Conservation (phyloP, 768 basidiomycete genomes). For the Tulasnella sp. region DNA sequence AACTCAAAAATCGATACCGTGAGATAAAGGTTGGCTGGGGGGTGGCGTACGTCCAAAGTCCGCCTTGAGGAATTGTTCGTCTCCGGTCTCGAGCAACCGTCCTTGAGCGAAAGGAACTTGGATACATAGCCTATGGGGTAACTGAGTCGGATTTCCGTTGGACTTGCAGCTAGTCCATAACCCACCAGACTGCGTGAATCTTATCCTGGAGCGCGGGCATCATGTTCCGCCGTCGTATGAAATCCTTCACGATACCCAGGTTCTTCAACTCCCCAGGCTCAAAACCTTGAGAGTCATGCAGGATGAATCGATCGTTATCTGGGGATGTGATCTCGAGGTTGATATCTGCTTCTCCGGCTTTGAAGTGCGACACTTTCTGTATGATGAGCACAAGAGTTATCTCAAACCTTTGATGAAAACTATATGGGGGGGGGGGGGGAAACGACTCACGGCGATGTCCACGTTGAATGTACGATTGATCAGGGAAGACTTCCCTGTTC, state of each 20-base stretch:
- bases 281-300: slow-evolving; percentile 29
- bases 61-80: slow-evolving; percentile 23
- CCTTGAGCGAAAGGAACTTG: slow-evolving; percentile 23
- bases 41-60: neutral
- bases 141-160: neutral
- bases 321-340: slow-evolving; percentile 20
- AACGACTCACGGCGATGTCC: slow-evolving; percentile 16
- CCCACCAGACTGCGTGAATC: slow-evolving; percentile 27
- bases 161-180: neutral
- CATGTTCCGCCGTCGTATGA: slow-evolving; percentile 20
- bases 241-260: slow-evolving; percentile 22
- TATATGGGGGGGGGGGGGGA: too few relatives aligned
- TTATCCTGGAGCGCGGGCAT: slow-evolving; percentile 17
- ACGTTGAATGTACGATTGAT: slow-evolving; percentile 25
- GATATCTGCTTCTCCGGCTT: slow-evolving; percentile 24
- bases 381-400: neutral
- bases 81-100: slow-evolving; percentile 24
- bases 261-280: slow-evolving; percentile 25
- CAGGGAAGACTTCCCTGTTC: slow-evolving; percentile 28
- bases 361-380: slow-evolving; percentile 19
- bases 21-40: too few relatives aligned
- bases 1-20: too few relatives aligned
- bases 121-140: slow-evolving; percentile 25
- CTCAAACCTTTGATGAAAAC: neutral
- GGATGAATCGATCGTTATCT: slow-evolving; percentile 23